Percentiles rank a stretch among this genome's conserved stretches.
phyloP scores from a whole-genome alignment of 208 protist genomes.

The Leptomonas pyrrhocoris region DNA sequence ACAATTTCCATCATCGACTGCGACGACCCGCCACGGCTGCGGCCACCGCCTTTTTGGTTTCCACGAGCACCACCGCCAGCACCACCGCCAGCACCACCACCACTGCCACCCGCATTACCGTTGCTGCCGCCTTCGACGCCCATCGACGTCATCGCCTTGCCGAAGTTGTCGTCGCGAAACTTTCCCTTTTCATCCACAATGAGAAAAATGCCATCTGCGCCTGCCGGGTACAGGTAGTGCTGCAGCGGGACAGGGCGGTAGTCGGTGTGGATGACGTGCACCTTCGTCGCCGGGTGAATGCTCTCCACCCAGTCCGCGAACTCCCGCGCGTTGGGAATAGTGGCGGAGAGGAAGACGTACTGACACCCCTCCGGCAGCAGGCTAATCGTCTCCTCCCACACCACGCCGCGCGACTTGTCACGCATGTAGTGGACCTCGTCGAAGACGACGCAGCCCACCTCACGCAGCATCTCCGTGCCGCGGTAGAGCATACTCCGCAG shows the following conservation, averaged over 20 bases:
- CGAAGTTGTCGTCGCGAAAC: conserved; percentile 97
- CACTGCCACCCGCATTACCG: conserved; percentile 25
- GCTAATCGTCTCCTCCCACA: conserved; percentile 99
- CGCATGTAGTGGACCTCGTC: conserved; percentile 99
- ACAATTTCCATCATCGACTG: conserved; percentile 95
- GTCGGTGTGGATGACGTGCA: conserved; percentile 99
- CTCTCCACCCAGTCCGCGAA: conserved; percentile 99
- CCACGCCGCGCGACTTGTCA: conserved; percentile 99
- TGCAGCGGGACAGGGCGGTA: conserved; percentile 99
- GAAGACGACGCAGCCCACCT: conserved; percentile 99
- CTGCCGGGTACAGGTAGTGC: conserved; percentile 98
- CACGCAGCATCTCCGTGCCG: conserved; percentile 98
- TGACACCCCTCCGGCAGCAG: conserved; percentile 97
- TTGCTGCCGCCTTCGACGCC: conserved; percentile 37
- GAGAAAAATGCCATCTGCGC: conserved; percentile 96
- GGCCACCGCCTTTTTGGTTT: conserved; percentile 21
- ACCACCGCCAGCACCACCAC: conserved; percentile 29
- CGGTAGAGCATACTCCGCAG: conserved; percentile 99
- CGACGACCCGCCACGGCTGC: conserved; percentile 30
- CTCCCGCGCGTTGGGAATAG: conserved; percentile 99
- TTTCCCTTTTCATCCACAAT: conserved; percentile 96
- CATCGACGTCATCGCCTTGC: conserved; percentile 93
- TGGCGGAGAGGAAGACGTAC: conserved; percentile 99
- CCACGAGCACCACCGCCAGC: conserved; percentile 20
- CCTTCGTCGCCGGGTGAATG: conserved; percentile 96